phyloP scores from a whole-genome alignment of 2,329 filamentous ascomycete species.

The Sporothrix euskadiensis region DNA sequence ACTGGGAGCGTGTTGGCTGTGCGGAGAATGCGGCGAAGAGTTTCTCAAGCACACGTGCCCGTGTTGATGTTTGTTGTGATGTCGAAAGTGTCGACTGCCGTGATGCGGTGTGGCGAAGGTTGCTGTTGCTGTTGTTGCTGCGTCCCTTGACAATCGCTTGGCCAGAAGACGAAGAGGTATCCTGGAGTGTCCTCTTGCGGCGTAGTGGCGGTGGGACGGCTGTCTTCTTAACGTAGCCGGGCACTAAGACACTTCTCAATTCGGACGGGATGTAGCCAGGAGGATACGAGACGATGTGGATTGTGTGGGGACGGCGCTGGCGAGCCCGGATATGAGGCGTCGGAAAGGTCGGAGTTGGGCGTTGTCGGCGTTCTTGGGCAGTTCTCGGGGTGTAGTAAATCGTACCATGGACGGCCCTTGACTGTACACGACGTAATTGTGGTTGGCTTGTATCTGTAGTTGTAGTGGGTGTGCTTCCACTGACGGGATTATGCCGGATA shows the following conservation, averaged over 20 bases:
- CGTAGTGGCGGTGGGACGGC: not conserved
- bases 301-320: slow-evolving; percentile 55
- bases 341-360: slow-evolving; percentile 38
- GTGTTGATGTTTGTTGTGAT: not conserved
- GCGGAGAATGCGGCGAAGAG: slow-evolving; percentile 38
- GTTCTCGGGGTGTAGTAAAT: slow-evolving; percentile 37
- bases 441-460: not conserved
- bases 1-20: not conserved
- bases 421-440: slow-evolving; percentile 27
- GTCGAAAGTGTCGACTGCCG: not conserved
- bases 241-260: slow-evolving; percentile 36
- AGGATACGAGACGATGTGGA: slow-evolving; percentile 54
- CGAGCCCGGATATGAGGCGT: slow-evolving; percentile 51
- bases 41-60: slow-evolving; percentile 36
- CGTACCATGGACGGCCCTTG: slow-evolving; percentile 34
- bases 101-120: not conserved
- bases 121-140: not conserved
- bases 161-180: not conserved
- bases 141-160: not conserved
- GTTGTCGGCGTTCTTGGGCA: slow-evolving; percentile 31
- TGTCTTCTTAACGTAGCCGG: slow-evolving; percentile 12
- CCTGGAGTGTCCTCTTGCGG: not conserved
- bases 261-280: slow-evolving; percentile 46
- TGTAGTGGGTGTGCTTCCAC: not conserved
- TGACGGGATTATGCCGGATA: slow-evolving; percentile 19